phyloP scores from a whole-genome alignment of 305 asterid genomes.

The Caryopteris hybrid region DNA sequence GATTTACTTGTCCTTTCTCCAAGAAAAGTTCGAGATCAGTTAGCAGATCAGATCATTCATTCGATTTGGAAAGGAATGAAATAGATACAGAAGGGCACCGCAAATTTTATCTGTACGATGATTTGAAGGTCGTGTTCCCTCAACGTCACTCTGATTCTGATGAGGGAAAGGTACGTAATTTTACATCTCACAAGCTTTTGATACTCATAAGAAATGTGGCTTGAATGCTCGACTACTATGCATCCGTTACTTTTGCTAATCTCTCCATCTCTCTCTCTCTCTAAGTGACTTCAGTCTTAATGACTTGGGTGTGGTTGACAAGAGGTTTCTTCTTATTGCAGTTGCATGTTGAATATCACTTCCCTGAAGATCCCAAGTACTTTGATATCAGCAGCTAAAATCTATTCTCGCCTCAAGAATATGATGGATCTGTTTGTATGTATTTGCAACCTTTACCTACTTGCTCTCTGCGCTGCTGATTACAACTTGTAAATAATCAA shows the following conservation, averaged over 20 bases:
- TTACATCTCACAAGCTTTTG: neutral
- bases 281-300: no score
- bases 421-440: constrained; percentile 1
- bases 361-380: constrained; percentile 73
- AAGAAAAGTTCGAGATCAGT: constrained; percentile 35
- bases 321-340: constrained; percentile 24
- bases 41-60: constrained; percentile 24
- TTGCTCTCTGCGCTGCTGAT: constrained; percentile 16
- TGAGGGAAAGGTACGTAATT: constrained; percentile 66
- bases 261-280: no score
- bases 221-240: neutral
- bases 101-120: constrained; percentile 66
- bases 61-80: constrained; percentile 20
- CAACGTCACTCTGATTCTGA: constrained; percentile 88
- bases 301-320: neutral
- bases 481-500: no score
- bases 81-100: constrained; percentile 30
- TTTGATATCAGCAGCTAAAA: constrained; percentile 52
- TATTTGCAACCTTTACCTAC: constrained; percentile 10
- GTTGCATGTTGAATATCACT: constrained; percentile 65
- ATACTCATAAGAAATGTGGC: neutral
- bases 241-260: neutral
- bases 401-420: neutral
- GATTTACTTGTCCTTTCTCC: constrained; percentile 48
- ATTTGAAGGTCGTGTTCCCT: constrained; percentile 78